Evolutionary conservation across 805 yeast species (phyloP), one percentile per base, ranked within the genome.

Genomic region (Ogataea paradorogensis): DNA sequence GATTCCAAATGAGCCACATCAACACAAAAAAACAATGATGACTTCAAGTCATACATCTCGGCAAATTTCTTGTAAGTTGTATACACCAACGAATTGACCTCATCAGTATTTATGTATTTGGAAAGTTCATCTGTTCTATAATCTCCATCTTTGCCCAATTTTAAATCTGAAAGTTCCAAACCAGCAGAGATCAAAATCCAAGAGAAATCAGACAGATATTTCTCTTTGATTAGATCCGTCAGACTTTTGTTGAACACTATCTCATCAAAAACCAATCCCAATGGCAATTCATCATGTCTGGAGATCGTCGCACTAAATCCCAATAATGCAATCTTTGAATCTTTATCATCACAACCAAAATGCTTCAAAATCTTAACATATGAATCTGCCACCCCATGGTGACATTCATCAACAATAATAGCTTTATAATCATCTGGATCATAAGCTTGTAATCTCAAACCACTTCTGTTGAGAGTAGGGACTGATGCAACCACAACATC

Each of bases 251-350:
- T 85, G 52, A 71, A 89, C 0, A 82, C 90, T 20, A 90, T 74
- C 42, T 84, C 73, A 50, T 90, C 91, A 60, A 88, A 78, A 0
- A 77, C 76, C 14, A 62, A 52, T 9, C 75, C 72, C 31, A 91
- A 61, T 0, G 81, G 70, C 38, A 69, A 65, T 5, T 76, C 78
- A 59, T 90, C 98, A n/a, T 76, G 75, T 41, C 98, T 63, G 51
- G 78, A 79, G 55, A 90, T 61, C 0, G 98, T 90, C 0, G 97
- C 98, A 10, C 95, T 82, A 50, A 91, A 87, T 2, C 98, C 97
- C 11, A 87, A 67, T 0, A 87, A 76, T 1, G 78, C 74, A 2
- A 82, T 68, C 0, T 63, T 62, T 41, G 77, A 65, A 0, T 65
- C 57, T 0, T 63, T 48, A 1, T 55, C 52, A 27, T 59, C 51